Evolutionary conservation across 371 early-diverging fungal genomes (phyloP).

Genomic region (Mycotypha africana): DNA sequence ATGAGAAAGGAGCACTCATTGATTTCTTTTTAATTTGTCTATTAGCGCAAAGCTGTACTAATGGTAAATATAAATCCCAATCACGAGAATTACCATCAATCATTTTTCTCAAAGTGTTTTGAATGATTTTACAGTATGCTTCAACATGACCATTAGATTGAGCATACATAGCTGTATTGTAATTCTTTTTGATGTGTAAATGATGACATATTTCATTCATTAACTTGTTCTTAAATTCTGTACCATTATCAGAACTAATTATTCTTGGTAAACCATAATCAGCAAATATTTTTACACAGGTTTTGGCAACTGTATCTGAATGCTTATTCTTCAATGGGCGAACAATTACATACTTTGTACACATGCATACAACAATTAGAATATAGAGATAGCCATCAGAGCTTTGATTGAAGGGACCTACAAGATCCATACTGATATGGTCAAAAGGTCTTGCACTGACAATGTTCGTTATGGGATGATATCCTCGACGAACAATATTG

Average conservation of each 20-base stretch:
- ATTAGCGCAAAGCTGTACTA: conserved; percentile 13
- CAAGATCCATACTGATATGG: conserved; percentile 13
- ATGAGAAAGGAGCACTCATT: conserved; percentile 5
- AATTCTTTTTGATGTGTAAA: conserved; percentile 12
- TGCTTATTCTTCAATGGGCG: conserved; percentile 17
- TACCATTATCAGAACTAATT: conserved; percentile 23
- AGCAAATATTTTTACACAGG: conserved; percentile 12
- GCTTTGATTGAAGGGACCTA: conserved; percentile 4
- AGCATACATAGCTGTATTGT: conserved; percentile 15
- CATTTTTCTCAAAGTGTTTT: conserved; percentile 8
- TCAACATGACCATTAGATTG: conserved; percentile 23
- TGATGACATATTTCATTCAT: background rate
- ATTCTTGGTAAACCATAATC: conserved; percentile 19
- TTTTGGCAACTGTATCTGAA: conserved; percentile 11
- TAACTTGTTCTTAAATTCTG: conserved; percentile 15
- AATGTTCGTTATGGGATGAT: conserved; percentile 6
- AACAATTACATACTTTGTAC: conserved; percentile 18
- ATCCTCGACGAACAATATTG: conserved; percentile 6
- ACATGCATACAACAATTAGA: conserved; percentile 17
- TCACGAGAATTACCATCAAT: conserved; percentile 3
- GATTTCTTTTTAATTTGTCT: background rate
- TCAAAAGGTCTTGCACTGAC: conserved; percentile 1
- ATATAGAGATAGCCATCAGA: conserved; percentile 10
- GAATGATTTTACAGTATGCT: conserved; percentile 9
- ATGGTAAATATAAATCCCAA: conserved; percentile 22